A percentile compares a stretch with the other conserved stretches of the same genome.
Evolutionary conservation across 495 filamentous ascomycete species (phyloP).

Genomic region (Copromyces sp.): DNA sequence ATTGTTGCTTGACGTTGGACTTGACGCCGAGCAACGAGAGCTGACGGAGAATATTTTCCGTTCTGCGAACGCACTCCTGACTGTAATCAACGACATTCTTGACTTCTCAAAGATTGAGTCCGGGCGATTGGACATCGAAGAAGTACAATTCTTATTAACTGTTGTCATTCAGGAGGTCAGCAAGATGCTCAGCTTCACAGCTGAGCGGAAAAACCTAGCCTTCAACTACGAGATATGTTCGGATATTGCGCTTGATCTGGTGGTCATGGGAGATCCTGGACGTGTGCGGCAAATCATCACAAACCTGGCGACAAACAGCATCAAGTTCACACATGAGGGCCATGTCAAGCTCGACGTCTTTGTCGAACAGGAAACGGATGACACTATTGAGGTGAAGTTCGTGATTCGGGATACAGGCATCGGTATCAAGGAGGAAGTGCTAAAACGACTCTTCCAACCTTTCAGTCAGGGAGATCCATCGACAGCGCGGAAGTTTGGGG

Average conservation of each 20-base stretch:
- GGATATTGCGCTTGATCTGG: constrained; percentile 31
- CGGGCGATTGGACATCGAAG: constrained; percentile 61
- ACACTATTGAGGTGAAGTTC: constrained; percentile 45
- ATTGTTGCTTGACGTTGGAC: constrained; percentile 54
- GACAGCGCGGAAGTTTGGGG: constrained; percentile 64
- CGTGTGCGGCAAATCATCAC: constrained; percentile 74
- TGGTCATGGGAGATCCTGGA: constrained; percentile 66
- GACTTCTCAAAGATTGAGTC: constrained; percentile 85
- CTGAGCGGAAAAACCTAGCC: constrained; percentile 48
- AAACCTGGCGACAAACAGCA: constrained; percentile 79
- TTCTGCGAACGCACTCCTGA: constrained; percentile 71
- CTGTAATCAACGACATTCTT: constrained; percentile 83
- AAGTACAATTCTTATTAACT: constrained; percentile 68
- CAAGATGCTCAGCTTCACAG: constrained; percentile 52
- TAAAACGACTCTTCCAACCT: constrained; percentile 67
- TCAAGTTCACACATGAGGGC: constrained; percentile 76
- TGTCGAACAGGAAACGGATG: constrained; percentile 38
- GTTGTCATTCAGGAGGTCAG: constrained; percentile 60
- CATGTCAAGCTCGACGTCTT: constrained; percentile 46
- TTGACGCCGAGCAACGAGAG: constrained; percentile 60
- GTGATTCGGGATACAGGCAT: constrained; percentile 74
- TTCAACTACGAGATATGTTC: constrained; percentile 39
- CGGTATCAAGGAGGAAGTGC: constrained; percentile 67
- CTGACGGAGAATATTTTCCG: constrained; percentile 70
- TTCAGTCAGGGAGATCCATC: constrained; percentile 80